A percentile compares a stretch with the other conserved stretches of the same genome.
Conservation (phyloP, 1,139 yeast genomes). For the Sugiyamaella paludigena region DNA sequence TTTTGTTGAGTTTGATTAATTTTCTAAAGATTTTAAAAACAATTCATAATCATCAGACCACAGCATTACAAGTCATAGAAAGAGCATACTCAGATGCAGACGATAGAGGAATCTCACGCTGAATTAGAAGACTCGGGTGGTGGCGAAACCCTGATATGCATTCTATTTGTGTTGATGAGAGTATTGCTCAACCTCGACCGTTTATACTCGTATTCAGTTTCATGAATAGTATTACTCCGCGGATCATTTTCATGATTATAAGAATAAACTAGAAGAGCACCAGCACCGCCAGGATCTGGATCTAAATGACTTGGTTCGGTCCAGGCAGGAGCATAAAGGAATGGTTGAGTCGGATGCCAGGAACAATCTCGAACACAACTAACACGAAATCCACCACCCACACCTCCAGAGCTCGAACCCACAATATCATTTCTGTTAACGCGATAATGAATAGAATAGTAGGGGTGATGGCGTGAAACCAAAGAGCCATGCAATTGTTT, state of each 20-base stretch:
- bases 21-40: no score
- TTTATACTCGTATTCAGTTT: slow-evolving; percentile 15
- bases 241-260: slow-evolving; percentile 15
- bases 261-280: slow-evolving; percentile 15
- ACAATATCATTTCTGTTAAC: slow-evolving; percentile 7
- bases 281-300: slow-evolving; percentile 12
- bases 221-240: background rate
- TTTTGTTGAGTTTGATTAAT: no score
- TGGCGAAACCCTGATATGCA: slow-evolving; percentile 6
- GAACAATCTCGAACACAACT: slow-evolving; percentile 20
- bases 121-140: no score
- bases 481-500: slow-evolving; percentile 17
- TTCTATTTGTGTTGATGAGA: slow-evolving; percentile 2
- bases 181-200: slow-evolving; percentile 2
- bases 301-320: slow-evolving; percentile 12
- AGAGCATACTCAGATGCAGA: no score
- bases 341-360: slow-evolving; percentile 28
- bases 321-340: slow-evolving; percentile 23
- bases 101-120: no score
- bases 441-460: slow-evolving; percentile 5
- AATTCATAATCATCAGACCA: no score
- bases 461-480: slow-evolving; percentile 11
- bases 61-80: no score
- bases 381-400: slow-evolving; percentile 5
- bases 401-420: background rate